These are phyloP conservation scores for Corymbia calophylla DNA, from an alignment of 441 rosid genomes.

Conservation along the genomic window DNA sequence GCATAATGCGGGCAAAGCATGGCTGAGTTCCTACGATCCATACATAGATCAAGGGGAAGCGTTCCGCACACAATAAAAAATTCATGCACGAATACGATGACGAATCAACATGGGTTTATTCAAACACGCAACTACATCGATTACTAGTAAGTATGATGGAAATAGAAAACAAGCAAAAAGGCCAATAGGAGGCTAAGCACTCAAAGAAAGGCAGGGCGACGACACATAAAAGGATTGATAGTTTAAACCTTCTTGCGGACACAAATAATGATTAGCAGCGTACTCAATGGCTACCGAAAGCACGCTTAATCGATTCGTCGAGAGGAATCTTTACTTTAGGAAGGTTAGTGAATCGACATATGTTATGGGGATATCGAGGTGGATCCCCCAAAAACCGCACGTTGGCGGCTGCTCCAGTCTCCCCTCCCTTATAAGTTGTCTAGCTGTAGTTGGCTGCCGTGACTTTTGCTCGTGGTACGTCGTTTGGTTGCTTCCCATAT, in stretches of 20 bases:
- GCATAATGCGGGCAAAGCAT: not conserved
- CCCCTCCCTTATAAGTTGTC: not conserved
- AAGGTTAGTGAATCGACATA: not conserved
- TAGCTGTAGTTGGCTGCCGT: not conserved
- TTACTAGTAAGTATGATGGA: not conserved
- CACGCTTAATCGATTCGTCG: not conserved
- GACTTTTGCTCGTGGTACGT: not conserved
- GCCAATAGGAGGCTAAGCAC: not conserved
- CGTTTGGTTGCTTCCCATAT: not conserved
- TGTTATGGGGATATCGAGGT: not conserved
- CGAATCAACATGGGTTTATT: not conserved
- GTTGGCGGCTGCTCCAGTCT: not conserved
- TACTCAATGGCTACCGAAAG: not conserved
- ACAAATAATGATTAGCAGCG: not conserved
- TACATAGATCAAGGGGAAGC: not conserved
- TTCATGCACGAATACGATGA: not conserved
- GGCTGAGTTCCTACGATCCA: not conserved
- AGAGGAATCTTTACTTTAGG: not conserved
- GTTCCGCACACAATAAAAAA: not conserved
- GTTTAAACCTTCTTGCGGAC: not conserved
- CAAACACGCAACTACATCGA: not conserved
- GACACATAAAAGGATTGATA: not conserved
- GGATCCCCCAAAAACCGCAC: not conserved
- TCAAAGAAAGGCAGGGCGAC: not conserved
- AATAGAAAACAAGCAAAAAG: not conserved